A percentile compares a stretch with the other conserved stretches of the same genome.
Conservation (phyloP, 495 filamentous ascomycete species). For the Aspergillus cristatus region DNA sequence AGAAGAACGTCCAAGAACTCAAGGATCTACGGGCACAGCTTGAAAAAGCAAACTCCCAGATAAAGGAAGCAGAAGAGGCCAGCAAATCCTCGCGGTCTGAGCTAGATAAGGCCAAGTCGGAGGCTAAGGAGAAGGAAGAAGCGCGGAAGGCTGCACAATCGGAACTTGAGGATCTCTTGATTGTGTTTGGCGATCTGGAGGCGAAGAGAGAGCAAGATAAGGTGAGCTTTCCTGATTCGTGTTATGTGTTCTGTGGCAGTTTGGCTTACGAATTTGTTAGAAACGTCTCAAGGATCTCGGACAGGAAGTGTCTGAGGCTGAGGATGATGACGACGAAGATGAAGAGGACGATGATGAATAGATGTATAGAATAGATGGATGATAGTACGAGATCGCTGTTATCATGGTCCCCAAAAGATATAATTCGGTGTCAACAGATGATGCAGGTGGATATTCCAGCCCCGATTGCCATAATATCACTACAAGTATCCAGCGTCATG, state of each 20-base stretch:
- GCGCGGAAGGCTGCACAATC: conserved; percentile 54
- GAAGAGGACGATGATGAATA: conserved; percentile 50
- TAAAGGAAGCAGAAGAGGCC: conserved; percentile 37
- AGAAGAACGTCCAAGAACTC: no score
- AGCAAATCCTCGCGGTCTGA: conserved; percentile 47
- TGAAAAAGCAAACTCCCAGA: conserved; percentile 14
- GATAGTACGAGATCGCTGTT: no score
- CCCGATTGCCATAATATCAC: no score
- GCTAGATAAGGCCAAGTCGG: conserved; percentile 18
- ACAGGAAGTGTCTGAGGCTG: conserved; percentile 66
- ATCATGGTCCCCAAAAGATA: neutral
- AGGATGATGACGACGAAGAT: conserved; percentile 60
- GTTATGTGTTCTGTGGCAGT: neutral
- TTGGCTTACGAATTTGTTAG: conserved; percentile 29
- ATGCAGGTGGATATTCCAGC: no score
- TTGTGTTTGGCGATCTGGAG: conserved; percentile 85
- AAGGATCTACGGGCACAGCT: neutral
- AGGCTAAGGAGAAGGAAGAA: conserved; percentile 48
- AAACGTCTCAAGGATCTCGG: conserved; percentile 66
- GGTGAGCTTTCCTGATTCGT: conserved; percentile 37
- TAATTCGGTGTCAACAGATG: neutral
- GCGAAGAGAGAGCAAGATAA: conserved; percentile 74
- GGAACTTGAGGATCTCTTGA: conserved; percentile 76
- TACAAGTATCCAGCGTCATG: no score
- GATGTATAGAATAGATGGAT: conserved; percentile 8